Base-by-base conservation (phyloP, 805 yeast genomes). In the Starmerella floris region DNA sequence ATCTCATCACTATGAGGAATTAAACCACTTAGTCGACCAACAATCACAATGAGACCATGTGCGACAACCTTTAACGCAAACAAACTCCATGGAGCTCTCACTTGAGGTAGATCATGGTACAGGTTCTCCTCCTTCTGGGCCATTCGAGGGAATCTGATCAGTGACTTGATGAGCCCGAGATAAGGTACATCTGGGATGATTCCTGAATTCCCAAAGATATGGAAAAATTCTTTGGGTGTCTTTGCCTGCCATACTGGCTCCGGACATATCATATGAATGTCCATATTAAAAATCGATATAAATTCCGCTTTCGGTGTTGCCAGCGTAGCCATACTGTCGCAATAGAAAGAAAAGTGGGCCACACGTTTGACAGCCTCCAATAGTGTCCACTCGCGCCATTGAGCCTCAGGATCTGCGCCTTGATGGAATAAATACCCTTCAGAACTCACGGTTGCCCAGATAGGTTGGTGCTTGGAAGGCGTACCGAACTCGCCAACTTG, bases 371-470 rank as follows among this genome's bases (percentile, higher is more conserved):
- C 52, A 26, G 66, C 56, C 48, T 73, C 77, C 48, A 63, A 65
- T 21, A 57, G 44, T 2, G 66, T 59, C 77, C 77, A 72, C 19
- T 63, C 60, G 8, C 52, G 45, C 77, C 77, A 72, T 35, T 59
- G 62, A n/a, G 44, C 33, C 15, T 51, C 44, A 5, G 41, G 49
- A n/a, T 56, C 58, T 8, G 49, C 59, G 11, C 56, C 54, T 25
- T 51, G 46, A 35, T 51, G 53, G 46, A 59, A 51, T 23, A 41
- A 38, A 38, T 55, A 58, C 21, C 58, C 58, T 25, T 51, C 54
- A 3, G 31, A 39, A 22, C 48, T 40, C 5, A 52, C 28, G 4
- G 54, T 44, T 8, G 59, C 60, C 51, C 52, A 54, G 20, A 49
- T 46, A n/a, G 57, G 59, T 39, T 46, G 46, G 16, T 50, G 41